Conservation (phyloP, 345 rosid genomes). For the Punica granatum region DNA sequence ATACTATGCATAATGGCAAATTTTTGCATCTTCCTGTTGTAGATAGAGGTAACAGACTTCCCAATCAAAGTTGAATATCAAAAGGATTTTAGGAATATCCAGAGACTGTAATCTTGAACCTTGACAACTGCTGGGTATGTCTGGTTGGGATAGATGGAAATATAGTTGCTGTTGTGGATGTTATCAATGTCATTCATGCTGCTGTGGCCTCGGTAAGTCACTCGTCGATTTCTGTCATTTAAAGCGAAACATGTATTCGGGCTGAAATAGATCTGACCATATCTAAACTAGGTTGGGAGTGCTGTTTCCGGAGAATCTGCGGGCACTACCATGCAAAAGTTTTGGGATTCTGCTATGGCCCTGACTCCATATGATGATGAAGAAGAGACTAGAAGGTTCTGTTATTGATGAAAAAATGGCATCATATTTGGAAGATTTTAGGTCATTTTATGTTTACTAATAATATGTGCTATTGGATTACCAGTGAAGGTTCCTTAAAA, state of each 20-base stretch:
- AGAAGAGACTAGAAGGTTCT: conserved; percentile 73
- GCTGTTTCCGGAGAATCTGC: conserved; percentile 69
- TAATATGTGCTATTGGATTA: background rate
- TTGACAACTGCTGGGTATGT: conserved; percentile 1
- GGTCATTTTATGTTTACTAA: background rate
- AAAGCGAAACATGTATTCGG: background rate
- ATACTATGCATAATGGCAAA: conserved; percentile 91
- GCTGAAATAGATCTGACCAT: background rate
- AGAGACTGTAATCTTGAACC: background rate
- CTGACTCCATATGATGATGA: conserved; percentile 68
- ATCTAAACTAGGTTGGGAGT: conserved; percentile 57
- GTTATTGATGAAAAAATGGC: background rate
- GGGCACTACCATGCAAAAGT: conserved; percentile 90
- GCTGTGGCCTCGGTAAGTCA: conserved; percentile 87
- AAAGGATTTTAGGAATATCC: background rate
- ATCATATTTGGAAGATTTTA: background rate
- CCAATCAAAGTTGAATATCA: conserved; percentile 1
- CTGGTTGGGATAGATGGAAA: conserved; percentile 57
- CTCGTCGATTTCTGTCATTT: conserved; percentile 1
- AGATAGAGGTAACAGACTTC: conserved; percentile 50
- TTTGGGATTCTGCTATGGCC: conserved; percentile 99
- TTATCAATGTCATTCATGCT: conserved; percentile 81
- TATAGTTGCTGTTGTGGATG: conserved; percentile 79
- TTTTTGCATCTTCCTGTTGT: conserved; percentile 96
- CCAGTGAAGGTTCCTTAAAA: conserved; percentile 83